Percentiles rank a stretch among this genome's conserved stretches.
phyloP scores from a whole-genome alignment of 1,284 basidiomycete species.

The Retiboletus fuscus region DNA sequence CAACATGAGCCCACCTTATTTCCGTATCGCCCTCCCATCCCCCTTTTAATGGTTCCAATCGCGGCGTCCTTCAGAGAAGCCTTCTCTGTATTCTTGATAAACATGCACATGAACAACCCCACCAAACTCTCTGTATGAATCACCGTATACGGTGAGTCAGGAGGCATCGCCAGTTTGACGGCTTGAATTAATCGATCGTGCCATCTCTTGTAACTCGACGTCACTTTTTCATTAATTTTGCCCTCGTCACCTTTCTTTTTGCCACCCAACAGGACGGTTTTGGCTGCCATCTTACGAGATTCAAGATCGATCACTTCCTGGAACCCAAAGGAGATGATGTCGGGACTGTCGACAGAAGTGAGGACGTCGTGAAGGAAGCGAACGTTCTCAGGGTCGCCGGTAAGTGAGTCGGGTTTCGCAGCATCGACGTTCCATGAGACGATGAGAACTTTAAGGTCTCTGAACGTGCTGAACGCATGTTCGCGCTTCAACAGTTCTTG shows the following conservation, averaged over 20 bases:
- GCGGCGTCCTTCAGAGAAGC: constrained; percentile 74
- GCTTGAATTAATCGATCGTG: constrained; percentile 83
- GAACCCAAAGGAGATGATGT: constrained; percentile 93
- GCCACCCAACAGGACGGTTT: constrained; percentile 82
- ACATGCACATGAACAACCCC: constrained; percentile 90
- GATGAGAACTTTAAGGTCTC: constrained; percentile 83
- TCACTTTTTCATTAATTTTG: constrained; percentile 82
- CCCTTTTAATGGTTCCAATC: constrained; percentile 88
- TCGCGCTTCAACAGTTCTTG: constrained; percentile 82
- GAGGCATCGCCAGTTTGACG: constrained; percentile 76
- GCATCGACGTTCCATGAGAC: constrained; percentile 96
- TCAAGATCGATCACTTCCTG: constrained; percentile 97
- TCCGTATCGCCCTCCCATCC: constrained; percentile 92
- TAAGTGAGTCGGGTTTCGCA: constrained; percentile 81
- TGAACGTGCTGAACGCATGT: constrained; percentile 81
- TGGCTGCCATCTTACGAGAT: constrained; percentile 90
- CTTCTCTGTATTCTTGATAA: constrained; percentile 78
- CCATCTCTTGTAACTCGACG: constrained; percentile 89
- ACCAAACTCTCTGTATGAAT: constrained; percentile 91
- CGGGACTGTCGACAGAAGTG: constrained; percentile 77
- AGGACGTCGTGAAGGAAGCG: constrained; percentile 81
- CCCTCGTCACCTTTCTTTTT: constrained; percentile 75
- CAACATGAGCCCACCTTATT: constrained; percentile 79
- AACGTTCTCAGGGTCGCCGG: constrained; percentile 70
- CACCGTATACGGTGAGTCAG: constrained; percentile 78